Conservation (phyloP, 257 asterid species). For the Solanum sejunctum region DNA sequence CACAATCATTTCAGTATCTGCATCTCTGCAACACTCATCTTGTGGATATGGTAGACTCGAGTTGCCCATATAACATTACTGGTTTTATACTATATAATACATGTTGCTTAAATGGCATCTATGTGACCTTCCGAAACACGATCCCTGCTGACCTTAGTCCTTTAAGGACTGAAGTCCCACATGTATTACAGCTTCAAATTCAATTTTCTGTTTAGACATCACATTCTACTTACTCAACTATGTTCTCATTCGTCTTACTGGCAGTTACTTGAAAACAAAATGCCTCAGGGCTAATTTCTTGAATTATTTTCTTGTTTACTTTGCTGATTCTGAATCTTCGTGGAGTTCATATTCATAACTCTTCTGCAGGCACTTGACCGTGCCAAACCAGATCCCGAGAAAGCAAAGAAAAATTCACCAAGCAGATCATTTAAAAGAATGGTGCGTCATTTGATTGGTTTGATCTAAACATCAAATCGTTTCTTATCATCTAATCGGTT, state of each 20-base stretch:
- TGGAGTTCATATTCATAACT: neutral
- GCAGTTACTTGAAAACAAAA: neutral
- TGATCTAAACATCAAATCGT: neutral
- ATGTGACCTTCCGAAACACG: neutral
- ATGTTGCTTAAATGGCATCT: neutral
- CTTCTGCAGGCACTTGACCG: slow-evolving; percentile 62
- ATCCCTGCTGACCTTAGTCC: neutral
- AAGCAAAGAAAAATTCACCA: slow-evolving; percentile 21
- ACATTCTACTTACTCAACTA: neutral
- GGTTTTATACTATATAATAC: neutral
- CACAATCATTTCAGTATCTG: neutral
- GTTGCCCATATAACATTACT: neutral
- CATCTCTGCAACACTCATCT: neutral
- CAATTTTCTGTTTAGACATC: neutral
- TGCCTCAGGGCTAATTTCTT: neutral
- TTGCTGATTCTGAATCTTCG: neutral
- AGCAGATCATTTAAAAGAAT: slow-evolving; percentile 51
- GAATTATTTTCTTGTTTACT: neutral
- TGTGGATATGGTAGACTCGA: neutral
- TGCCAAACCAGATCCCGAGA: slow-evolving; percentile 69
- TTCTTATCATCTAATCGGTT: neutral
- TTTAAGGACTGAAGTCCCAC: neutral
- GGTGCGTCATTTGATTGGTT: slow-evolving; percentile 22
- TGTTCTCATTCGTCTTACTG: neutral
- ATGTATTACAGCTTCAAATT: neutral